Evolutionary conservation across 352 stramenopile genomes (phyloP), one percentile per base, ranked within the genome.

Genomic region (Pythium rhizo-oryzae): DNA sequence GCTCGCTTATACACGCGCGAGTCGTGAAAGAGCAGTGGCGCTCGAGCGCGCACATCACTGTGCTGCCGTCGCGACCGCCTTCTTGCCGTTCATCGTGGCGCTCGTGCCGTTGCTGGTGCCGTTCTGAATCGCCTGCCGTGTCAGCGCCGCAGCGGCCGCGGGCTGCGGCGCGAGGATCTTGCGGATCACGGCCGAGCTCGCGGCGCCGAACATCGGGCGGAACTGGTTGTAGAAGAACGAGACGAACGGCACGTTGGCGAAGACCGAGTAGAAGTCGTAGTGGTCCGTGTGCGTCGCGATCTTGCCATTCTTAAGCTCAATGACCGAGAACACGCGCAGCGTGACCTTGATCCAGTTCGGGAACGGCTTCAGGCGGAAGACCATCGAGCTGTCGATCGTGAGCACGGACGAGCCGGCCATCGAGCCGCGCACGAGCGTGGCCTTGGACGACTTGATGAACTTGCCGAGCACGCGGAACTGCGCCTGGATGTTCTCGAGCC

Each of bases 261-360:
- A 65, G 65, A 95, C 87, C 62, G 85, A 92, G 67, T 89, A 91
- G 33, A 95, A 89, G 67, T 93, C 85, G 62, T 76, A 95, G 71
- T 95, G 87, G 70, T 95, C 87, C 69, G 87, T 95, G 75, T 95
- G 87, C 37, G 75, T 85, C 19, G 84, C 80, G 62, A 95, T 84
- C 62, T 87, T 86, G 62, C 81, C 81, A 58, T 92, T 90, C 70
- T 90, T 86, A 47, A 95, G 84, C 76, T 95, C 85, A 16, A 93
- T 82, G 43, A 95, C 83, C 30, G 82, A 91, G 69, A 95, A 95
- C 44, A 92, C 80, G 43, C 87, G 83, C 58, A 95, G 72, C 62
- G 80, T 76, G 59, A 92, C 72, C 59, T 88, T 88, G 65, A 94
- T 81, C 41, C 90, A 70, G 64, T 81, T 87, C 37, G 86, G 86